Evolutionary conservation across 257 asterid genomes (phyloP), one percentile per base, ranked within the genome.

Genomic region (Solanum lycopersicoides): DNA sequence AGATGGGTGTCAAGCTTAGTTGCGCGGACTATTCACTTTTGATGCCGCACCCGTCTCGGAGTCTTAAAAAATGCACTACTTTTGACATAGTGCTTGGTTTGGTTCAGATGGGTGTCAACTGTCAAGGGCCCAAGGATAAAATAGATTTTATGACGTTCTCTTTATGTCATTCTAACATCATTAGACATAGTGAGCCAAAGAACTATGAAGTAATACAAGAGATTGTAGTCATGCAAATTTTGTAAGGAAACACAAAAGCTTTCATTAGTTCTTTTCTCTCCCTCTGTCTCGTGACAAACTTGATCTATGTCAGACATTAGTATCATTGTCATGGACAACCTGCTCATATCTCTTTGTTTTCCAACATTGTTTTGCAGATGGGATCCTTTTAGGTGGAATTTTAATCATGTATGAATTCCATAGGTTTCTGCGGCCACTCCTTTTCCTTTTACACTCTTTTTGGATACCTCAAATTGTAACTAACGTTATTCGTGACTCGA

Each of bases 381-480:
- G 99, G 89, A 93, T 95, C 90, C 98, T 97, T 71, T 90, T 97
- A 87, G 96, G 98, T 45, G 99, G 99, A 86, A 94, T 97, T 89
- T 89, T 97, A 87, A 86, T 97, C 59, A 93, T 95, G 98, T 96
- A 97, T 23, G 99, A 96, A 93, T 97, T 97, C 87, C 99, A 95
- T 80, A 94, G 87, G 92, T 97, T 90, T 83, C 86, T 96, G 87
- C 92, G 93, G 88, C 86, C 92, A 60, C 93, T 97, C 87, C 96
- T 97, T 82, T 95, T 97, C 90, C 94, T 97, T 21, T 91, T 96
- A 53, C 97, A 97, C 92, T 95, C 99, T 32, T 96, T 95, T 88
- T 97, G 99, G 99, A 91, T 97, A 73, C 99, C 99, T 9, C 99
- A 97, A 92, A 93, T 97, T 90, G 87, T 92, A 87, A 93, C 93